phyloP scores from a whole-genome alignment of 75 land plant species.

The Cupressus sempervirens region DNA sequence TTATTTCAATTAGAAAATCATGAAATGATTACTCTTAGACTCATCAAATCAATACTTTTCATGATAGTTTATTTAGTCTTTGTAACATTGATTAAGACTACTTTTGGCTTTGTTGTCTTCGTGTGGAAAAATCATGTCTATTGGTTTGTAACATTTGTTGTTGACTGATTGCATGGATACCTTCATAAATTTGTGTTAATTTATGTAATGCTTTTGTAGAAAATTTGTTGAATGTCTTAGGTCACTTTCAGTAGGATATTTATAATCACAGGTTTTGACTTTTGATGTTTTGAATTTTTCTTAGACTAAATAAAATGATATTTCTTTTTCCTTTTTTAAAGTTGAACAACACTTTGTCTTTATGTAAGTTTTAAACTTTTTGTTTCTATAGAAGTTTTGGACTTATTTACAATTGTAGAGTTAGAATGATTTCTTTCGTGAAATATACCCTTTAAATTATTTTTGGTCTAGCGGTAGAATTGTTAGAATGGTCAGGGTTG shows the following conservation, averaged over 20 bases:
- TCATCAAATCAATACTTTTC: no score
- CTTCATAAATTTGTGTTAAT: no score
- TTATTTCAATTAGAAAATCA: not conserved
- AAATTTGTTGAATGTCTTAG: not conserved
- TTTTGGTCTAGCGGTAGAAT: not conserved
- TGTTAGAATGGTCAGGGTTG: no score
- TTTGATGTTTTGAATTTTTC: not conserved
- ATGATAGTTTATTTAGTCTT: not conserved
- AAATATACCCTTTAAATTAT: not conserved
- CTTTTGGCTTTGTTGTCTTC: no score
- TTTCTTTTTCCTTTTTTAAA: not conserved
- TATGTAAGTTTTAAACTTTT: not conserved
- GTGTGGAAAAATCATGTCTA: no score
- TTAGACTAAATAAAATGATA: not conserved
- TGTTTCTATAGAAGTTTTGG: not conserved
- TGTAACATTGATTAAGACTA: no score
- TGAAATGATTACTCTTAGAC: not conserved
- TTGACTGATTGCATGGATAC: no score
- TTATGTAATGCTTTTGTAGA: not conserved
- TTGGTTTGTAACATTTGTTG: no score
- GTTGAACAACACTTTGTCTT: not conserved
- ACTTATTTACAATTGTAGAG: not conserved
- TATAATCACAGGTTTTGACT: not conserved
- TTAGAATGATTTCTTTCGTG: not conserved
- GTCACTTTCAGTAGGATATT: not conserved